phyloP scores from a whole-genome alignment of 2,329 filamentous ascomycete species.

The Cladorrhinum sp. region DNA sequence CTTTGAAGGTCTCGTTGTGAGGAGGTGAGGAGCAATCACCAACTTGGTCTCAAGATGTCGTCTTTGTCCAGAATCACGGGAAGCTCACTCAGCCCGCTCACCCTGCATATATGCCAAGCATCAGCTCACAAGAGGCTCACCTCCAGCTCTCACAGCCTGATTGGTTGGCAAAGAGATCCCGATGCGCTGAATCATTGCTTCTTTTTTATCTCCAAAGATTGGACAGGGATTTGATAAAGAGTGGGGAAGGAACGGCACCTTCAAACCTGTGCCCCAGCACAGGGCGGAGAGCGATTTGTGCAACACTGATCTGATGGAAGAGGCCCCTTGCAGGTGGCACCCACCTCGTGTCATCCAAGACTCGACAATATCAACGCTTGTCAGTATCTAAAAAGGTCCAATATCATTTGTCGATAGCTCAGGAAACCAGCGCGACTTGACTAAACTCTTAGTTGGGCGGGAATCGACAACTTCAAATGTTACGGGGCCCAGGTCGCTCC shows the following conservation, averaged over 20 bases:
- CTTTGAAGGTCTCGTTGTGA: not conserved
- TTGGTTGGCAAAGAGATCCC: not conserved
- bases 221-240: not conserved
- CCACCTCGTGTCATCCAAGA: not conserved
- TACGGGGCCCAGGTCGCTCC: not conserved
- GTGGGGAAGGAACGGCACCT: not conserved
- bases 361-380: too few species aligned
- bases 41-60: not conserved
- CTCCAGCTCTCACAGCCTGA: not conserved
- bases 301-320: not conserved
- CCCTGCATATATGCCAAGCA: not conserved
- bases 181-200: not conserved
- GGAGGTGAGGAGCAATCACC: not conserved
- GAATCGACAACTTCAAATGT: not conserved
- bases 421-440: not conserved
- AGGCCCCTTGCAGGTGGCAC: not conserved
- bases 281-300: not conserved
- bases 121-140: not conserved
- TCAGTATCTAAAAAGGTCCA: not conserved
- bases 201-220: not conserved
- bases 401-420: not conserved
- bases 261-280: constrained; percentile 9
- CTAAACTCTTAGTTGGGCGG: too few species aligned
- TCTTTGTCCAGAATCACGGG: not conserved
- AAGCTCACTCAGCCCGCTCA: not conserved